Conservation (phyloP, 2,329 filamentous ascomycete species). For the Epichloe bromicola region DNA sequence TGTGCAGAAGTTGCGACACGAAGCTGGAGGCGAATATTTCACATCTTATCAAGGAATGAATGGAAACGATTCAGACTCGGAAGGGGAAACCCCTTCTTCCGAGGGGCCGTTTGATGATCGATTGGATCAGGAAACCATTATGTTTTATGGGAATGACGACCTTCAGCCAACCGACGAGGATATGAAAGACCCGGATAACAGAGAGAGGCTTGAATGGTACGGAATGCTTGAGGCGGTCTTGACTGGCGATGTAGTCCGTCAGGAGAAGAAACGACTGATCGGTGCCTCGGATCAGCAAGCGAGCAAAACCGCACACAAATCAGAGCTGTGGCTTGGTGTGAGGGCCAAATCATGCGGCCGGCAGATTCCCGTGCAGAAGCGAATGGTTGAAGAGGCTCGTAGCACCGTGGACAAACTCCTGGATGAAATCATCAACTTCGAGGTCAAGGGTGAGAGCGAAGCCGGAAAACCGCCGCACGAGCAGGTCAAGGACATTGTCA, state of each 20-base stretch:
- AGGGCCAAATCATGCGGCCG: slow-evolving; percentile 74
- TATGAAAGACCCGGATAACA: slow-evolving; percentile 71
- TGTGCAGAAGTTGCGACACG: slow-evolving; percentile 78
- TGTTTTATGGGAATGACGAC: slow-evolving; percentile 86
- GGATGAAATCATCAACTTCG: slow-evolving; percentile 83
- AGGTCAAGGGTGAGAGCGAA: slow-evolving; percentile 87
- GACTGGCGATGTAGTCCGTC: slow-evolving; percentile 90
- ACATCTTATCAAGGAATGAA: slow-evolving; percentile 50
- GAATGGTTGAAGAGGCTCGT: slow-evolving; percentile 78
- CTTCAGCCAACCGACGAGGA: slow-evolving; percentile 83
- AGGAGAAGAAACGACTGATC: slow-evolving; percentile 93
- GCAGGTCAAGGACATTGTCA: slow-evolving; percentile 81
- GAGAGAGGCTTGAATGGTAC: slow-evolving; percentile 93
- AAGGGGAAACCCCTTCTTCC: slow-evolving; percentile 80
- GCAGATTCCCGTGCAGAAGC: slow-evolving; percentile 69
- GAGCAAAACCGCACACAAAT: slow-evolving; percentile 55
- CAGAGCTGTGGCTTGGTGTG: slow-evolving; percentile 79
- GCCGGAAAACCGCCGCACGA: slow-evolving; percentile 77
- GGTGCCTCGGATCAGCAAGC: slow-evolving; percentile 52
- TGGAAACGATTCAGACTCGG: slow-evolving; percentile 69
- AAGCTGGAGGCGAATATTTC: slow-evolving; percentile 52
- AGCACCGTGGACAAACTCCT: slow-evolving; percentile 59
- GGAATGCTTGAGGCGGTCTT: slow-evolving; percentile 93
- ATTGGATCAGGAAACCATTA: slow-evolving; percentile 82
- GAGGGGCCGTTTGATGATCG: slow-evolving; percentile 75